Evolutionary conservation across 2,329 filamentous ascomycete species (phyloP), one percentile per base, ranked within the genome.

Genomic region (Exophiala aquamarina): DNA sequence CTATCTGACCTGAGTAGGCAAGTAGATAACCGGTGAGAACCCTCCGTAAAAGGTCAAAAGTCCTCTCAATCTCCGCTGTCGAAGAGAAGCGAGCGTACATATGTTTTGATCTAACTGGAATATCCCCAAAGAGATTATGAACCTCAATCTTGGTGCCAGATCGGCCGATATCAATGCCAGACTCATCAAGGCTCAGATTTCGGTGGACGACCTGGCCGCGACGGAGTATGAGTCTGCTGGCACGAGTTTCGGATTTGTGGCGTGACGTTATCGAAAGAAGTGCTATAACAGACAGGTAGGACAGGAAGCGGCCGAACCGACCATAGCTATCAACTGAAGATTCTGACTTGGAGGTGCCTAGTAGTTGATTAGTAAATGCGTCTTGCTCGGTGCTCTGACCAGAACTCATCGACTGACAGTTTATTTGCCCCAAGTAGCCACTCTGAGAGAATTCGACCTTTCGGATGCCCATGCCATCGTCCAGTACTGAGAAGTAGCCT

Each of bases 31-130:
- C 78, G 2, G 82, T 74, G 2, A 90, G 59, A 4, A 74, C 68
- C 40, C 71, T 75, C 51, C 80, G 77, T 13, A 95, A 67, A 1
- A 66, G 66, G 20, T 82, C 77, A 82, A 87, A 92, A 42, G 86
- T 77, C 54, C 77, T 85, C 15, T 77, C 75, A 3, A 77, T 66
- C 38, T 83, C 71, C 18, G 72, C 62, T 9, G 74, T 56, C 56
- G 73, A 75, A 59, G 81, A 71, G 31, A 74, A 64, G 54, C 72
- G 68, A 3, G 82, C 57, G 0, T 79, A 79, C 53, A 90, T 79
- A 58, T 90, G 87, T 63, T 93, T 95, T 19, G 94, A 84, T 11
- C 92, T 83, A 10, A 96, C 92, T 0, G 92, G 90, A 81, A 96
- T 88, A 49, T 84, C 86, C 0, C 91, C 90, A 67, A 96, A 97